Evolutionary conservation across 2,329 filamentous ascomycete species (phyloP).

Genomic region (Didymella lethalis): DNA sequence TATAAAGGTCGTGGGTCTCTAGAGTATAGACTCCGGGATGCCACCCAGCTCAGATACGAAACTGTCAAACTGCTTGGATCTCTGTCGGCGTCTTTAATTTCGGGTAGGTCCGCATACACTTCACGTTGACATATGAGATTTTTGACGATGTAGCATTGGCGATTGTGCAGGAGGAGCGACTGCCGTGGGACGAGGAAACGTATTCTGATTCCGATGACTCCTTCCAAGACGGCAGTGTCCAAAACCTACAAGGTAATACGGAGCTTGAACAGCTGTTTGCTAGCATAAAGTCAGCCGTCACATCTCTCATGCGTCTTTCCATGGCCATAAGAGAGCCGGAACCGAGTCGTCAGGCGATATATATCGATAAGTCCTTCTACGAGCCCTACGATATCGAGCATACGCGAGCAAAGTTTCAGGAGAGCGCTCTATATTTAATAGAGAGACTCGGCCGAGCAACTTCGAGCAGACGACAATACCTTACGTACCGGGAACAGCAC

Average conservation of each 20-base stretch:
- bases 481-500: conserved; percentile 46
- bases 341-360: conserved; percentile 38
- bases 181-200: conserved; percentile 8
- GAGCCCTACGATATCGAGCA: conserved; percentile 36
- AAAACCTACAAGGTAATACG: neutral
- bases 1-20: conserved; percentile 3
- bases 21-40: conserved; percentile 10
- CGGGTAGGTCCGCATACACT: neutral
- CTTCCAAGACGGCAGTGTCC: neutral
- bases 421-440: conserved; percentile 13
- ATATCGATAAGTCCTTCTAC: conserved; percentile 39
- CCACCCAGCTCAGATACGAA: neutral
- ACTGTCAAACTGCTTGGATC: neutral
- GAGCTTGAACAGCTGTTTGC: conserved; percentile 23
- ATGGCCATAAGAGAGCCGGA: conserved; percentile 46
- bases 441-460: conserved; percentile 44
- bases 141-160: neutral
- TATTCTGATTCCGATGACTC: conserved; percentile 3
- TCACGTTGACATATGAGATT: too few species aligned
- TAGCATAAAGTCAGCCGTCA: conserved; percentile 35
- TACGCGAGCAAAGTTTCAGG: neutral
- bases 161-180: neutral
- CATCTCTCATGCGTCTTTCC: conserved; percentile 44
- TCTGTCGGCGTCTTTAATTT: neutral
- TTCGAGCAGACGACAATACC: conserved; percentile 42